Conservation (phyloP, 2,329 filamentous ascomycete species). For the Cadophora sp. region DNA sequence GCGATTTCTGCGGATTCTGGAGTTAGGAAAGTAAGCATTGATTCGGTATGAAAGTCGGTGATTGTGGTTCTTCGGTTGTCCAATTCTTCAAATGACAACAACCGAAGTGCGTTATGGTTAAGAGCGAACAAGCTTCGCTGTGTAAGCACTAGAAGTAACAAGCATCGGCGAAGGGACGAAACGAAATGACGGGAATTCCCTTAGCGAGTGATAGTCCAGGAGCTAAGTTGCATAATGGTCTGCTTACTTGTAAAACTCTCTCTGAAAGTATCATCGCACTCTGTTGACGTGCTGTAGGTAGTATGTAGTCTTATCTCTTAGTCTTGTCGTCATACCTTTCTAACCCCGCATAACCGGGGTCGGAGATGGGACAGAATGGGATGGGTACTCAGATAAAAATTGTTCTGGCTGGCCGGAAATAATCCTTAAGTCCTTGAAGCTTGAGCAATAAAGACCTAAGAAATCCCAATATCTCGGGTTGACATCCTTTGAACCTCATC, state of each 20-base stretch:
- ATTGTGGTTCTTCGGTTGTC: too few relatives aligned
- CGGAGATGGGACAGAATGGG: background rate
- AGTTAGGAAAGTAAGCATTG: background rate
- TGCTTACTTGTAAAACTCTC: too few relatives aligned
- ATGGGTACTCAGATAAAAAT: background rate
- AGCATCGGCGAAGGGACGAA: background rate
- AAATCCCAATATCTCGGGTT: background rate
- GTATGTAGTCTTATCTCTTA: background rate
- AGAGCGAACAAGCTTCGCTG: background rate
- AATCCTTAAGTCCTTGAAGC: slow-evolving; percentile 3
- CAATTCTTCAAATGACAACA: background rate
- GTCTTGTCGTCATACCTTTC: slow-evolving; percentile 11
- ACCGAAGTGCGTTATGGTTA: background rate
- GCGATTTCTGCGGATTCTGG: background rate
- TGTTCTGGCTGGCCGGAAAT: background rate
- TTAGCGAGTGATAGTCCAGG: background rate
- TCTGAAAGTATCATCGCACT: too few relatives aligned
- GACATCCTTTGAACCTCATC: background rate
- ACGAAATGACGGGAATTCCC: background rate
- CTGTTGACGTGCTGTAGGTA: background rate
- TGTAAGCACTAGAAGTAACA: background rate
- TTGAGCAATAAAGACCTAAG: background rate
- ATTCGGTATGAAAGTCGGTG: background rate
- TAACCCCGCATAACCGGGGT: background rate
- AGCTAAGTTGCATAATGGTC: background rate